Evolutionary conservation across 1,139 yeast species (phyloP).

Genomic region (Candida gigantensis): DNA sequence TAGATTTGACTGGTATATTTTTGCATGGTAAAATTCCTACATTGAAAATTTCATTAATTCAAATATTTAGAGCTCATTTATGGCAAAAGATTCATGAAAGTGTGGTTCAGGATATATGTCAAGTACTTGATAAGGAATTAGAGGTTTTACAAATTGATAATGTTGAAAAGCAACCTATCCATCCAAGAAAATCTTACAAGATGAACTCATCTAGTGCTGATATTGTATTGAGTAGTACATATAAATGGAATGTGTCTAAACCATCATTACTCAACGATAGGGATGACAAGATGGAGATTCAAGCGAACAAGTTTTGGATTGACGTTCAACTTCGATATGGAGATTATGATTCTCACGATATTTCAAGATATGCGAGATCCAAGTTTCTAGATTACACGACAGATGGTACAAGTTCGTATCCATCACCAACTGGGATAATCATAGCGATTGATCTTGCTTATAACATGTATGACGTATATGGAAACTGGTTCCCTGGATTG

Average conservation of each 20-base stretch:
- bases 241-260: slow-evolving; percentile 80
- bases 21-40: slow-evolving; percentile 98
- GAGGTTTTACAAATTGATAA: slow-evolving; percentile 81
- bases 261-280: slow-evolving; percentile 77
- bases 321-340: slow-evolving; percentile 96
- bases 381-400: slow-evolving; percentile 91
- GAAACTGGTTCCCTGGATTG: slow-evolving; percentile 96
- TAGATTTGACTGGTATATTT: slow-evolving; percentile 95
- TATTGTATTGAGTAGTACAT: slow-evolving; percentile 71
- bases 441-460: slow-evolving; percentile 92
- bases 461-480: slow-evolving; percentile 94
- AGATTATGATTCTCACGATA: slow-evolving; percentile 96
- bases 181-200: slow-evolving; percentile 95
- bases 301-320: slow-evolving; percentile 83
- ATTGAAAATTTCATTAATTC: slow-evolving; percentile 89
- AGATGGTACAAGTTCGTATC: slow-evolving; percentile 82
- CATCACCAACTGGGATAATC: slow-evolving; percentile 91
- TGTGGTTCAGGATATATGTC: slow-evolving; percentile 89
- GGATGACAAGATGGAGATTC: slow-evolving; percentile 51
- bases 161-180: slow-evolving; percentile 90
- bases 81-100: slow-evolving; percentile 99
- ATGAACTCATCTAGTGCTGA: slow-evolving; percentile 98
- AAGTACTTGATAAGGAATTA: slow-evolving; percentile 84
- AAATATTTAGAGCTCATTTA: slow-evolving; percentile 94
- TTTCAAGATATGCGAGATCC: slow-evolving; percentile 90